Conservation (phyloP, 495 filamentous ascomycete genomes). For the Baudoinia panamericana region DNA sequence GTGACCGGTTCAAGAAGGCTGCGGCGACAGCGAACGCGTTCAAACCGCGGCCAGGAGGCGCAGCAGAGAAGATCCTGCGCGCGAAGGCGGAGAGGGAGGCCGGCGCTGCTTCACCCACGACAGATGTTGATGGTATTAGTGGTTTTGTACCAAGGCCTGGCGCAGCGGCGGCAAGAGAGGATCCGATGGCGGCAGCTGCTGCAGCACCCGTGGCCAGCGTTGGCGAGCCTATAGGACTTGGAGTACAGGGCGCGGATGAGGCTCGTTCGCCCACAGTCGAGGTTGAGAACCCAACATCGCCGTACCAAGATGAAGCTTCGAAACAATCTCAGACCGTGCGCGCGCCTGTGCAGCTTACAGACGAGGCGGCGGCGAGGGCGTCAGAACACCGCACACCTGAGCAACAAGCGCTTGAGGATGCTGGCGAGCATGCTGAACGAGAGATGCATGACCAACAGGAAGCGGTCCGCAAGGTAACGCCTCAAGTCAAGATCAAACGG, state of each 20-base stretch:
- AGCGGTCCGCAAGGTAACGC: conserved; percentile 5
- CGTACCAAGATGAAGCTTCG: too few relatives aligned
- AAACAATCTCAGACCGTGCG: too few relatives aligned
- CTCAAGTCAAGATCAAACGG: conserved; percentile 33
- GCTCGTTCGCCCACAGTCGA: too few relatives aligned
- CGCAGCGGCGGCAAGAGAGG: conserved; percentile 1
- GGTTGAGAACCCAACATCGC: conserved; percentile 22
- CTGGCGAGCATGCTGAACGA: conserved; percentile 4
- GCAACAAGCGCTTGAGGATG: conserved; percentile 9
- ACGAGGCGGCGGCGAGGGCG: conserved; percentile 1
- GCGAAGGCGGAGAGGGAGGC: conserved; percentile 36
- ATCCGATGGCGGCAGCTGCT: conserved; percentile 13
- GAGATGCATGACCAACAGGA: conserved; percentile 8
- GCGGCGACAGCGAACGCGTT: conserved; percentile 72
- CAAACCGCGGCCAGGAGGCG: conserved; percentile 71
- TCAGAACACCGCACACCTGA: conserved; percentile 30
- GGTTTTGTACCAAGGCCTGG: conserved; percentile 70
- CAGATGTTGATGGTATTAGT: conserved; percentile 75
- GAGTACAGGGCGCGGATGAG: not conserved
- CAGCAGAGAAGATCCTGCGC: conserved; percentile 55
- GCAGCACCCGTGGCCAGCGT: not conserved
- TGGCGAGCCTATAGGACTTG: conserved; percentile 2
- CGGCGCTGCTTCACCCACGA: conserved; percentile 17
- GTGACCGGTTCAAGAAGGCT: conserved; percentile 68
- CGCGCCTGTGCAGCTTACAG: conserved; percentile 5